phyloP scores from a whole-genome alignment of 208 protist species.

The Trypanosoma rangeli region DNA sequence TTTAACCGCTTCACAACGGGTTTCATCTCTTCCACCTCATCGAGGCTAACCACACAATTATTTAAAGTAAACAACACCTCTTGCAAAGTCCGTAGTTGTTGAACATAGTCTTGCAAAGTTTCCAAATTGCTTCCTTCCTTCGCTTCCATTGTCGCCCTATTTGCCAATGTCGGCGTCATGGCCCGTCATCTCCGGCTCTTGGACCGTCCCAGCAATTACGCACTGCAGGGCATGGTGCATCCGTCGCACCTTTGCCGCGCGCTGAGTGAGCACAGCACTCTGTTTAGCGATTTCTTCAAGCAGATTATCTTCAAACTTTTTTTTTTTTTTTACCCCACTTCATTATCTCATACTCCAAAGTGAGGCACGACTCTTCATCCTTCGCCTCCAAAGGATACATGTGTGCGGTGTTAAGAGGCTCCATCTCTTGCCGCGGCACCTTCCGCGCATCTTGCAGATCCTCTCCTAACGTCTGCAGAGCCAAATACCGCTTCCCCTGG shows the following conservation, averaged over 20 bases:
- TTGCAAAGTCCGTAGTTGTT: background rate
- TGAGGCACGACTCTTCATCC: constrained; percentile 2
- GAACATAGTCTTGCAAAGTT: background rate
- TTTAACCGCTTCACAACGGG: background rate
- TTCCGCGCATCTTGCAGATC: background rate
- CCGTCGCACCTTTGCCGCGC: background rate
- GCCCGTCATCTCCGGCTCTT: background rate
- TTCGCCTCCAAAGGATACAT: background rate
- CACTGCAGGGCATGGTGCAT: background rate
- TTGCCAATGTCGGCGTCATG: background rate
- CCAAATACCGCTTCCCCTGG: background rate
- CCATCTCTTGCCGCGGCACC: background rate
- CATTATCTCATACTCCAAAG: constrained; percentile 8
- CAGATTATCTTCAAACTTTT: background rate
- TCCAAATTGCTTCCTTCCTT: background rate
- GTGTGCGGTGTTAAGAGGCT: background rate
- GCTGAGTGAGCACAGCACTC: background rate
- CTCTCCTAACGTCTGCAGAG: background rate
- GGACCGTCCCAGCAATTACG: background rate
- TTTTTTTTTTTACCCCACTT: no score
- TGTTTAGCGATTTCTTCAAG: background rate
- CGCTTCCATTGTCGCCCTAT: background rate
- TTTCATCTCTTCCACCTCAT: constrained; percentile 7
- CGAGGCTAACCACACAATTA: background rate
- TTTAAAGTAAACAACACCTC: constrained; percentile 4